Evolutionary conservation across 805 yeast genomes (phyloP).

Genomic region (Kodamaea kaohsiungensis): DNA sequence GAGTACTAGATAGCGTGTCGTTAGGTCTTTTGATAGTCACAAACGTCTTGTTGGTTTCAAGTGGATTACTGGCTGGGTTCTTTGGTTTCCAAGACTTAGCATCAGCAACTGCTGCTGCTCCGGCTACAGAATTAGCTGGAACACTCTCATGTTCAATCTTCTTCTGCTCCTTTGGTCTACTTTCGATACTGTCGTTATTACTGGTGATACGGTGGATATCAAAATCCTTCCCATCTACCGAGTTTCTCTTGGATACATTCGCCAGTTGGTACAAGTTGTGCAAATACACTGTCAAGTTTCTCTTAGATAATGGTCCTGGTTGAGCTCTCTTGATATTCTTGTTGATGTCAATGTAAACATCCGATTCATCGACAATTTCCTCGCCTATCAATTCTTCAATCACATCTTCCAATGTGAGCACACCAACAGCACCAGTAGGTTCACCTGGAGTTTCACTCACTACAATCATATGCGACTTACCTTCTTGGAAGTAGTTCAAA

Average conservation of each 20-base stretch:
- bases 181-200: background rate
- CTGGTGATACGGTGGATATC: slow-evolving; percentile 4
- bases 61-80: slow-evolving; percentile 70
- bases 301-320: slow-evolving; percentile 74
- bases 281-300: slow-evolving; percentile 67
- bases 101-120: slow-evolving; percentile 16
- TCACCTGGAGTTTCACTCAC: slow-evolving; percentile 86
- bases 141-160: background rate
- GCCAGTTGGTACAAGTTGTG: slow-evolving; percentile 56
- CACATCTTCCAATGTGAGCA: slow-evolving; percentile 93
- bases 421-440: slow-evolving; percentile 84
- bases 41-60: slow-evolving; percentile 62
- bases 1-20: background rate
- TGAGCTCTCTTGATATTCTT: slow-evolving; percentile 76
- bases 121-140: slow-evolving; percentile 6
- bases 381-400: slow-evolving; percentile 97
- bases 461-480: slow-evolving; percentile 95
- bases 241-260: slow-evolving; percentile 40
- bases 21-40: slow-evolving; percentile 68
- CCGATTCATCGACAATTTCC: slow-evolving; percentile 95
- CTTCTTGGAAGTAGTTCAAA: slow-evolving; percentile 94
- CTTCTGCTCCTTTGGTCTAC: slow-evolving; percentile 5
- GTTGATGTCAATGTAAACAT: slow-evolving; percentile 88
- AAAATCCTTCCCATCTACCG: slow-evolving; percentile 31
- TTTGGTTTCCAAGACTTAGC: slow-evolving; percentile 48